Evolutionary conservation across 768 basidiomycete species (phyloP).

Genomic region (Chalciporus pseudorubinellus): DNA sequence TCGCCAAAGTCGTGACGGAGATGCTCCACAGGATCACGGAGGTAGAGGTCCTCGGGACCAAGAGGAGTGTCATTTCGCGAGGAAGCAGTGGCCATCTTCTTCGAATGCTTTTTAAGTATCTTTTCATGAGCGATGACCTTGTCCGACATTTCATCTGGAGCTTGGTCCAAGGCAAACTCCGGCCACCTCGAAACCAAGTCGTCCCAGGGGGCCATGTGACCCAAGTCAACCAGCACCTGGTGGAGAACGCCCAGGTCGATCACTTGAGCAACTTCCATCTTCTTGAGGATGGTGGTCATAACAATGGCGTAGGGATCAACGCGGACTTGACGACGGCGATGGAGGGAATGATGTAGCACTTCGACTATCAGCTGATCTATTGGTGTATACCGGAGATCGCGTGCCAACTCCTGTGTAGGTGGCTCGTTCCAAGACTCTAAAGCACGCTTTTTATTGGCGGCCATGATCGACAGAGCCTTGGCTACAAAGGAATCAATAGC

Average conservation of each 20-base stretch:
- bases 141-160: constrained; percentile 28
- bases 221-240: constrained; percentile 62
- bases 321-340: constrained; percentile 48
- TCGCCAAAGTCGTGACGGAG: constrained; percentile 86
- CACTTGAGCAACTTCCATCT: constrained; percentile 40
- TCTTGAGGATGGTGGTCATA: constrained; percentile 56
- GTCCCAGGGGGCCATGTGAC: constrained; percentile 80
- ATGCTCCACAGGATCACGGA: constrained; percentile 59
- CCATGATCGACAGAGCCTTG: constrained; percentile 49
- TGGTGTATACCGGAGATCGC: constrained; percentile 41
- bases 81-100: constrained; percentile 7
- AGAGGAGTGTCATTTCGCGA: constrained; percentile 34
- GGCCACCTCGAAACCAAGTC: constrained; percentile 48
- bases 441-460: constrained; percentile 29
- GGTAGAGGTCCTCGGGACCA: constrained; percentile 64
- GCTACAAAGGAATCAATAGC: constrained; percentile 47
- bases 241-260: constrained; percentile 34
- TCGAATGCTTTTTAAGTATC: constrained; percentile 19
- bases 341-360: constrained; percentile 57
- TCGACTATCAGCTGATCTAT: constrained; percentile 57
- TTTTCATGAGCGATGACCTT: constrained; percentile 32
- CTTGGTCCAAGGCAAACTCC: constrained; percentile 29
- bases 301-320: constrained; percentile 58
- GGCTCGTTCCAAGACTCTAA: constrained; percentile 31
- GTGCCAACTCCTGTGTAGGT: constrained; percentile 28